Evolutionary conservation across 2,329 filamentous ascomycete species (phyloP).

Genomic region (Teratosphaeria epicoccoides): DNA sequence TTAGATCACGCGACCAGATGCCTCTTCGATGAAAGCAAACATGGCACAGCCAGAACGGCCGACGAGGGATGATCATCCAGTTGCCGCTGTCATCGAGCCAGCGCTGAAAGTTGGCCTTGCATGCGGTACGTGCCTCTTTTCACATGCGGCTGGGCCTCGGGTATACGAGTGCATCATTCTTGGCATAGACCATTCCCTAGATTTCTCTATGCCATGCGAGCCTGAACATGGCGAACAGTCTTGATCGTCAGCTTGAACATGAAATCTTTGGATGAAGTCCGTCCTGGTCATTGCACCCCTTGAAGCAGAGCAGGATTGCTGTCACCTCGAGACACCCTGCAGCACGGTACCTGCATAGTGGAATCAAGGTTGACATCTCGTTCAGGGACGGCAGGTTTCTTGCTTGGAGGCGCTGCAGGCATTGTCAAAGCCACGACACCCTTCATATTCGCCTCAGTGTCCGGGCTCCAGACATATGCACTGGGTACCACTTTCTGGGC

Average conservation of each 20-base stretch:
- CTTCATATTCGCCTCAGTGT: conserved; percentile 58
- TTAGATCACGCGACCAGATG: background rate
- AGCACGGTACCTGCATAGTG: background rate
- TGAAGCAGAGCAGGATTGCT: background rate
- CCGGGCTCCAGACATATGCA: conserved; percentile 70
- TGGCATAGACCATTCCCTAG: no score
- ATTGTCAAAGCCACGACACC: conserved; percentile 55
- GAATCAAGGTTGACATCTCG: background rate
- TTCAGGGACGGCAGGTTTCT: conserved; percentile 55
- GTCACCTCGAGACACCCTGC: background rate
- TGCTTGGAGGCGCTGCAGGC: conserved; percentile 35
- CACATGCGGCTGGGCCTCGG: background rate
- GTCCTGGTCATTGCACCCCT: background rate
- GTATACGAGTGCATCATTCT: no score
- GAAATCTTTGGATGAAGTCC: background rate
- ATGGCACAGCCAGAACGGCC: background rate
- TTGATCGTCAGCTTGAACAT: no score
- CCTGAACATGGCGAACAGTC: no score
- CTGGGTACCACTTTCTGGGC: conserved; percentile 70
- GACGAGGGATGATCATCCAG: conserved; percentile 8
- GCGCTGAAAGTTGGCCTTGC: conserved; percentile 25
- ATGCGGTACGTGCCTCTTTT: conserved; percentile 19
- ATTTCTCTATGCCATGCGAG: no score
- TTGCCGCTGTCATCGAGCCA: conserved; percentile 18
- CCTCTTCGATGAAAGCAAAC: background rate